Conservation (phyloP, 345 rosid species). For the Melastoma malabathricum region DNA sequence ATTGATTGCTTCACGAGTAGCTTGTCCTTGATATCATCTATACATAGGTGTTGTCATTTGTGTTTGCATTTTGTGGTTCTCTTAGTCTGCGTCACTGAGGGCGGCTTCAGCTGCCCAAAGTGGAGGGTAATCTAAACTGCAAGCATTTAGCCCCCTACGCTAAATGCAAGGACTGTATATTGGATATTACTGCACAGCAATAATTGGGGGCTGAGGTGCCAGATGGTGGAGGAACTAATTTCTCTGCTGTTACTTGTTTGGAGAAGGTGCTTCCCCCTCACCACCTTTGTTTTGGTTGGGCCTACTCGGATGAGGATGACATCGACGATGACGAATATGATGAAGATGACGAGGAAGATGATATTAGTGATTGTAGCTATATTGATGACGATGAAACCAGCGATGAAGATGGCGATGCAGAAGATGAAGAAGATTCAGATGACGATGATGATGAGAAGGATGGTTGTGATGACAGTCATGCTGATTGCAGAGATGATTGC, state of each 20-base stretch:
- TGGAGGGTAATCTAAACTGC: no score
- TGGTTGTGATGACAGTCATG: conserved; percentile 9
- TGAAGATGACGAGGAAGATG: conserved; percentile 12
- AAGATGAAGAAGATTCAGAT: conserved; percentile 5
- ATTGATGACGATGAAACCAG: conserved; percentile 7
- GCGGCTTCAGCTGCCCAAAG: no score
- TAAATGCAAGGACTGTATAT: no score
- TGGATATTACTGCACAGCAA: no score
- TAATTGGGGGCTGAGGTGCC: not conserved
- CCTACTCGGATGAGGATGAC: conserved; percentile 8
- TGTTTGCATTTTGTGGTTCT: no score
- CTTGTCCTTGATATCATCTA: no score
- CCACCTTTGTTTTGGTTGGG: conserved; percentile 17
- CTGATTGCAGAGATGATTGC: not conserved
- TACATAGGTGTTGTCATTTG: no score
- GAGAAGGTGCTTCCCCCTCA: conserved; percentile 21
- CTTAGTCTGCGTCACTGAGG: no score
- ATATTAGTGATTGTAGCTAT: conserved; percentile 7
- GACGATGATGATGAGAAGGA: conserved; percentile 1
- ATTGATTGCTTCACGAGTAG: no score
- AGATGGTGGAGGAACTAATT: conserved; percentile 29
- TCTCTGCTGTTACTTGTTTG: conserved; percentile 40
- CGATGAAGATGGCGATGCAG: conserved; percentile 7
- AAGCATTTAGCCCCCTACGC: no score
- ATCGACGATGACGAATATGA: conserved; percentile 15